These are phyloP conservation scores for Verticillium nonalfalfae DNA, from an alignment of 2,329 filamentous ascomycete genomes.

Conservation along the genomic window DNA sequence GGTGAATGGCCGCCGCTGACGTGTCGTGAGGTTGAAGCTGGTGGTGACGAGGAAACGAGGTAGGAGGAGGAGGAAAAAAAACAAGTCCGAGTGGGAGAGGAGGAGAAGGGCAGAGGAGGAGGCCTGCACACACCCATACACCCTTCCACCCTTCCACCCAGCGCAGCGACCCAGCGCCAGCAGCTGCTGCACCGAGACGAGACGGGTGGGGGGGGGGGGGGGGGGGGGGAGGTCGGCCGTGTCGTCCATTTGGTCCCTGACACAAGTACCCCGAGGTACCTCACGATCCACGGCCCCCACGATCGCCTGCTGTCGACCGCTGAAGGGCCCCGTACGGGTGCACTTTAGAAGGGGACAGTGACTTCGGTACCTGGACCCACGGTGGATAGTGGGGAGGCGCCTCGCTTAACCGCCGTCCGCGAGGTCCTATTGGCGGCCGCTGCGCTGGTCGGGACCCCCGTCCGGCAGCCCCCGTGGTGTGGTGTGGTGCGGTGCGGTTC, in stretches of 20 bases:
- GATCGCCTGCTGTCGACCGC: not conserved
- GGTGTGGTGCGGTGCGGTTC: not conserved
- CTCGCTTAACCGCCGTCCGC: not conserved
- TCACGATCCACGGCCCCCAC: not conserved
- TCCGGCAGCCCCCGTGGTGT: not conserved
- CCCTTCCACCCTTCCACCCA: constrained; percentile 2
- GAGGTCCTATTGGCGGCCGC: not conserved
- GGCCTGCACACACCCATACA: no score
- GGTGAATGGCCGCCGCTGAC: constrained; percentile 7
- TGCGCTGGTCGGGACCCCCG: not conserved
- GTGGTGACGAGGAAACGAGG: constrained; percentile 6
- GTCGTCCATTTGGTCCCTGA: not conserved
- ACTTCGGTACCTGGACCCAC: not conserved
- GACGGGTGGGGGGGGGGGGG: no score
- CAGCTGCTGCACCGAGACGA: not conserved
- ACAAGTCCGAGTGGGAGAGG: constrained; percentile 20
- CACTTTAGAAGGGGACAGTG: not conserved
- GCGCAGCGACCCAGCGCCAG: not conserved
- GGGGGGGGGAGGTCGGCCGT: not conserved
- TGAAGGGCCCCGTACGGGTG: not conserved
- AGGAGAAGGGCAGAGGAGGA: constrained; percentile 21
- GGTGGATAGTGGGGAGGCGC: not conserved
- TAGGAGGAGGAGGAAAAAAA: constrained; percentile 14
- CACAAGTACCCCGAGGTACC: not conserved
- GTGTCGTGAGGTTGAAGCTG: constrained; percentile 6